phyloP scores from a whole-genome alignment of 108 stramenopile genomes.

The Nitzschia palea region DNA sequence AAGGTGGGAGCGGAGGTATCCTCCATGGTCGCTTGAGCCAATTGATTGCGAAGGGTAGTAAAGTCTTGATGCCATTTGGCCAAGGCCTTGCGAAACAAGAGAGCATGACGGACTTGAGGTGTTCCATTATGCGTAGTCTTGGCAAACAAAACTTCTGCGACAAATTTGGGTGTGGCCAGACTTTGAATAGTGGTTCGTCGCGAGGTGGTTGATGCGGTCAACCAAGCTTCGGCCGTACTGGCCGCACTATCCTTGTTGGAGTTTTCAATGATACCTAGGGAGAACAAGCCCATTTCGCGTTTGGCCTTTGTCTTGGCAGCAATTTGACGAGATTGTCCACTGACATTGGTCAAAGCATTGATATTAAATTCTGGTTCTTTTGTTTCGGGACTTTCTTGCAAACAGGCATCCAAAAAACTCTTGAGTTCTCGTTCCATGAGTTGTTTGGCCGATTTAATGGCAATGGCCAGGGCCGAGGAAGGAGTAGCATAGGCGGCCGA shows the following conservation, averaged over 20 bases:
- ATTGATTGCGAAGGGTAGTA: constrained; percentile 47
- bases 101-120: constrained; percentile 78
- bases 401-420: constrained; percentile 67
- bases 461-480: constrained; percentile 56
- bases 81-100: constrained; percentile 70
- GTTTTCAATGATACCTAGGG: constrained; percentile 57
- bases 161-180: constrained; percentile 68
- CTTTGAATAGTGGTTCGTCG: constrained; percentile 50
- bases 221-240: constrained; percentile 21
- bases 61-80: constrained; percentile 69
- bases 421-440: constrained; percentile 82
- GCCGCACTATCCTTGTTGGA: constrained; percentile 14
- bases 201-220: constrained; percentile 18
- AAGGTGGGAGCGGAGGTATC: constrained; percentile 66
- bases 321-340: constrained; percentile 27
- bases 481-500: constrained; percentile 27
- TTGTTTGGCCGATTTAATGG: constrained; percentile 54
- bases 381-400: constrained; percentile 39
- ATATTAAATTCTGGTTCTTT: constrained; percentile 24
- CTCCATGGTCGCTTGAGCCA: constrained; percentile 66
- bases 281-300: constrained; percentile 62
- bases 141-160: constrained; percentile 62
- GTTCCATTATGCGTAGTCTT: constrained; percentile 58
- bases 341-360: constrained; percentile 29
- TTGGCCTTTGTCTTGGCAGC: constrained; percentile 1